phyloP scores from a whole-genome alignment of 2,329 filamentous ascomycete genomes.

The Penicillium oxalicum region DNA sequence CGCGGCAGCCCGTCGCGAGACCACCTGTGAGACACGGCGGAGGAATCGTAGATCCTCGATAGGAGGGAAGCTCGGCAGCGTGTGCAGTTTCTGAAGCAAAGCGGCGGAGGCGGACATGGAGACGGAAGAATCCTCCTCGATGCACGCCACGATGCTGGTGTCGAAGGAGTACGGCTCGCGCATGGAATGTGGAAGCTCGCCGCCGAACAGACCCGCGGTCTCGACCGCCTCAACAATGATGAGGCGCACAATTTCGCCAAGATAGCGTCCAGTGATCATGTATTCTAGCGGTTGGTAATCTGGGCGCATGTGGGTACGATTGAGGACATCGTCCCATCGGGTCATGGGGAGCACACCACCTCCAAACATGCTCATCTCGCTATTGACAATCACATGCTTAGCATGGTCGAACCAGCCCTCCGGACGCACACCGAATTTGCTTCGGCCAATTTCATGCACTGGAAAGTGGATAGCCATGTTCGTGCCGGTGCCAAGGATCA shows the following conservation, averaged over 20 bases:
- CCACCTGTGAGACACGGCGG: conserved; percentile 46
- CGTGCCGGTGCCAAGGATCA: conserved; percentile 60
- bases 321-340: conserved; percentile 57
- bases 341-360: conserved; percentile 52
- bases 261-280: conserved; percentile 57
- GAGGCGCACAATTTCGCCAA: conserved; percentile 58
- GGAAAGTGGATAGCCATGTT: conserved; percentile 61
- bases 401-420: conserved; percentile 52
- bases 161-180: conserved; percentile 55
- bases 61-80: conserved; percentile 41
- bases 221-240: conserved; percentile 56
- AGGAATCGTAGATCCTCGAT: conserved; percentile 51
- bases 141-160: conserved; percentile 52
- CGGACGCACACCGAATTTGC: conserved; percentile 53
- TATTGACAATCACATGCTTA: conserved; percentile 59
- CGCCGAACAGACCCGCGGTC: conserved; percentile 51
- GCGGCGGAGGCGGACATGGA: conserved; percentile 36
- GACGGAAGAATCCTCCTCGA: conserved; percentile 46
- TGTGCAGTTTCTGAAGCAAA: conserved; percentile 49
- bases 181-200: conserved; percentile 51
- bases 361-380: conserved; percentile 62
- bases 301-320: conserved; percentile 50
- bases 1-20: conserved; percentile 55
- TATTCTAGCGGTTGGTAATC: conserved; percentile 63
- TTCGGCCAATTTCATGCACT: conserved; percentile 46